Evolutionary conservation across 129 eudicot genomes (phyloP), one percentile per base, ranked within the genome.

Genomic region (Chrysanthemum lavandulifolium): DNA sequence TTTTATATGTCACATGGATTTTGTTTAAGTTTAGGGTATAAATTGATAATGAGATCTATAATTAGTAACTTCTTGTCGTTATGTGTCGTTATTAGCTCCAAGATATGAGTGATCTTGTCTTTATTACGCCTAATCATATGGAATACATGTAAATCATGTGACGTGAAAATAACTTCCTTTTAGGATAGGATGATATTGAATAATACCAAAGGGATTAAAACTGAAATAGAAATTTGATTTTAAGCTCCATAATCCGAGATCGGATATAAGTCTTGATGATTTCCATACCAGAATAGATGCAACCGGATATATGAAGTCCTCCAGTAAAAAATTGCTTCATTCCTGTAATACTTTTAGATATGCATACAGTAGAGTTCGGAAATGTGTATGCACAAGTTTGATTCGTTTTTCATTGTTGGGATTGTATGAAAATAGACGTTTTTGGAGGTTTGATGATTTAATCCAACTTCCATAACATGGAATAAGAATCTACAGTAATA

Each of bases 31-130:
- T 56, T 72, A 65, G 69, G 61, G 55, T 72, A 78, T 65, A 21
- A 33, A 43, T 72, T 14, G 3, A 47, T 29, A 65, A 29, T 55
- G 66, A 78, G 47, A 65, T 65, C 72, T 78, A 29, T 64, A 64
- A 23, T 61, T 78, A 71, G 73, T 53, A 77, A 48, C 25, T 62
- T 69, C 21, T 76, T 70, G 81, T 62, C 43, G 63, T 21, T 36
- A 52, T 25, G 51, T 55, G 49, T 69, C 14, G 25, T 58, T 9
- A 19, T 67, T 56, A 6, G n/a, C 10, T 74, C 72, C 50, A 55
- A 5, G 14, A 53, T 33, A 6, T 16, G 53, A 13, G 43, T 31
- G 49, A 21, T 40, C 47, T 40, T 40, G 47, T 40, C 47, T 7
- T 40, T 40, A 40, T 40, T 40, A 6, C 10, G 47, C 10, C 18